A percentile compares a stretch with the other conserved stretches of the same genome.
phyloP scores from a whole-genome alignment of 164 flowering plant genomes.

The Macadamia tetraphylla region DNA sequence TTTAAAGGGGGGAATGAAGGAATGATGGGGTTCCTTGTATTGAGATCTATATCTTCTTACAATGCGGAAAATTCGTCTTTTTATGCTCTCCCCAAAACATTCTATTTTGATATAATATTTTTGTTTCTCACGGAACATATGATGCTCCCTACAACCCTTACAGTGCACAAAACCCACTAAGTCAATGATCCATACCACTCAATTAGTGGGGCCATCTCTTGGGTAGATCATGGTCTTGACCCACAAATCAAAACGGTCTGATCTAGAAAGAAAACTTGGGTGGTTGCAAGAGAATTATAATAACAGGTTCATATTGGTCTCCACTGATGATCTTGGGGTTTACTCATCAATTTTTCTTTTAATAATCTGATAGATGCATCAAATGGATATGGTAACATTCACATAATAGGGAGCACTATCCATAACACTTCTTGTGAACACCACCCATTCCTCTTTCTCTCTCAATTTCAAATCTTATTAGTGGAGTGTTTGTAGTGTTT shows the following conservation, averaged over 20 bases:
- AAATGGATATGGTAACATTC: not conserved
- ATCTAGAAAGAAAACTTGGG: too few species aligned
- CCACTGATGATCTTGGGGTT: too few species aligned
- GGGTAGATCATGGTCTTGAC: not conserved
- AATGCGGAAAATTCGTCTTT: slow-evolving; percentile 44
- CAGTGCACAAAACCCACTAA: not conserved
- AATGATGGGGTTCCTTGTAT: slow-evolving; percentile 57
- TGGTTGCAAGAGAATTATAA: too few species aligned
- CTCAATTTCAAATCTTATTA: not conserved
- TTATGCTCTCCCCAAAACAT: slow-evolving; percentile 26
- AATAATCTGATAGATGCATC: not conserved
- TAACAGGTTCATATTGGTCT: too few species aligned
- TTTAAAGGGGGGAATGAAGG: slow-evolving; percentile 16
- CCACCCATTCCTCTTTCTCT: not conserved
- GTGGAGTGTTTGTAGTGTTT: not conserved
- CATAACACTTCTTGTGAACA: not conserved
- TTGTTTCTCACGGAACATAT: not conserved
- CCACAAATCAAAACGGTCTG: not conserved
- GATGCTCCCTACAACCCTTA: not conserved
- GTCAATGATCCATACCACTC: not conserved
- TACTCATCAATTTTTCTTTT: not conserved
- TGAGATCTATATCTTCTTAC: slow-evolving; percentile 22
- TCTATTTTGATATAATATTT: slow-evolving; percentile 1
- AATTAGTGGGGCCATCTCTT: not conserved
- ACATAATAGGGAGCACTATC: not conserved